These are phyloP conservation scores for Exserohilum rostratum DNA, from an alignment of 2,329 filamentous ascomycete species.

Conservation along the genomic window DNA sequence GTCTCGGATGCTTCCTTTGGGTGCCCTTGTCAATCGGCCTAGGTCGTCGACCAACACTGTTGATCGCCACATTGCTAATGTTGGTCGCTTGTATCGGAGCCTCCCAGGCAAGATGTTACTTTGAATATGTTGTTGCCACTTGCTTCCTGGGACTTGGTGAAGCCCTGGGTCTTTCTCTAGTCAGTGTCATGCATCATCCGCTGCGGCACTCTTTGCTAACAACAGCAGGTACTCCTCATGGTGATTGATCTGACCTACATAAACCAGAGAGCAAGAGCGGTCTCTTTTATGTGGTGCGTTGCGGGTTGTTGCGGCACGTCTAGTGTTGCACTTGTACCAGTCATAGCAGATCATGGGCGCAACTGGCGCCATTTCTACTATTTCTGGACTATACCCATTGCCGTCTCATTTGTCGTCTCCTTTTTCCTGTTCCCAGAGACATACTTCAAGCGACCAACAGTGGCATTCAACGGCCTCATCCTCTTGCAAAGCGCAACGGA, in stretches of 20 bases:
- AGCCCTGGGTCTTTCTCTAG: conserved; percentile 38
- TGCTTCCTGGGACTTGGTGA: conserved; percentile 45
- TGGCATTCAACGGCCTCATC: conserved; percentile 52
- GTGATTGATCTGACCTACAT: conserved; percentile 51
- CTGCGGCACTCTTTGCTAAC: background rate
- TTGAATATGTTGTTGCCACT: conserved; percentile 34
- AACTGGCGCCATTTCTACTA: conserved; percentile 47
- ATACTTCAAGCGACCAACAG: conserved; percentile 50
- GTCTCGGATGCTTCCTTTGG: conserved; percentile 47
- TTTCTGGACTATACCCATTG: conserved; percentile 34
- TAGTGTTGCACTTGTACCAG: conserved; percentile 33
- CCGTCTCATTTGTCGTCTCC: conserved; percentile 33
- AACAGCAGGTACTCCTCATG: conserved; percentile 41
- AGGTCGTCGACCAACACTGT: conserved; percentile 47
- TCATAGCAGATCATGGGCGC: conserved; percentile 29
- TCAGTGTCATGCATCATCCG: conserved; percentile 18
- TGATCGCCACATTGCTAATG: conserved; percentile 42
- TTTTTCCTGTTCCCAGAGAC: conserved; percentile 48
- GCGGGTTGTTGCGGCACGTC: conserved; percentile 31
- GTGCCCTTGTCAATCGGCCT: conserved; percentile 48
- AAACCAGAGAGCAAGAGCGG: conserved; percentile 43
- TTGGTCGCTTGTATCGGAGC: no score
- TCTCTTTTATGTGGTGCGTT: conserved; percentile 47
- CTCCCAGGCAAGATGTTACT: conserved; percentile 31
- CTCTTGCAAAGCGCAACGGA: conserved; percentile 48